Evolutionary conservation across 371 early-diverging fungal genomes (phyloP).

Genomic region (Synchytrium microbalum): DNA sequence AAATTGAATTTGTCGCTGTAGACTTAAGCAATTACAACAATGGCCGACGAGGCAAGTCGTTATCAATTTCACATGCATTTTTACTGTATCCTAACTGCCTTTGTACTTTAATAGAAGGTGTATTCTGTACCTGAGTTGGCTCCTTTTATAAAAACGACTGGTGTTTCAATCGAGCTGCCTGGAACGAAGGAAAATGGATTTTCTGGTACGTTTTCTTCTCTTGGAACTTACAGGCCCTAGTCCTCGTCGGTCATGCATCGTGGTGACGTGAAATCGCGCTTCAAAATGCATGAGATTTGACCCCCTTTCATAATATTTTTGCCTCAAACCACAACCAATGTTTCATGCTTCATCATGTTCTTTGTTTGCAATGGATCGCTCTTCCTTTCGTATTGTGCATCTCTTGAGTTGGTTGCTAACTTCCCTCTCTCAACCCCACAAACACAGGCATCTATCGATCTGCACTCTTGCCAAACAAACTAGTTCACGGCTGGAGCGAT

Average conservation of each 20-base stretch:
- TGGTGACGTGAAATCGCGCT: too few relatives aligned
- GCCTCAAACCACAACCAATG: too few relatives aligned
- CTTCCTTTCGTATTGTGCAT: too few relatives aligned
- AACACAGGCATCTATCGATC: constrained; percentile 26
- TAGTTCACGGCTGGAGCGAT: constrained; percentile 20
- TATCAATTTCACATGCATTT: not conserved
- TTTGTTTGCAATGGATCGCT: too few relatives aligned
- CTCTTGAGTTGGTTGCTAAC: too few relatives aligned
- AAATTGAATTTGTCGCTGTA: too few relatives aligned
- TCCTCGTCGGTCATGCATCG: too few relatives aligned
- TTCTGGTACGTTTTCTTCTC: not conserved
- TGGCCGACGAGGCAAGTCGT: not conserved
- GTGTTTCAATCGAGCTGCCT: not conserved
- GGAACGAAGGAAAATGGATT: not conserved
- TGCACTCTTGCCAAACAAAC: constrained; percentile 18
- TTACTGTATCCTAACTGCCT: not conserved
- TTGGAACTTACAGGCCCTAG: not conserved
- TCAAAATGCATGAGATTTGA: too few relatives aligned
- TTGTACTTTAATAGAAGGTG: not conserved
- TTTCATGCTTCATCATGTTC: too few relatives aligned
- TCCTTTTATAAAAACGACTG: not conserved
- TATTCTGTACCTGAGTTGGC: not conserved
- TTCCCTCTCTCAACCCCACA: too few relatives aligned
- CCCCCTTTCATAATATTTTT: too few relatives aligned
- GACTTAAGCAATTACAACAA: not conserved